Base-by-base conservation (phyloP, 169 alveolate species). In the Plasmodium falciparum region DNA sequence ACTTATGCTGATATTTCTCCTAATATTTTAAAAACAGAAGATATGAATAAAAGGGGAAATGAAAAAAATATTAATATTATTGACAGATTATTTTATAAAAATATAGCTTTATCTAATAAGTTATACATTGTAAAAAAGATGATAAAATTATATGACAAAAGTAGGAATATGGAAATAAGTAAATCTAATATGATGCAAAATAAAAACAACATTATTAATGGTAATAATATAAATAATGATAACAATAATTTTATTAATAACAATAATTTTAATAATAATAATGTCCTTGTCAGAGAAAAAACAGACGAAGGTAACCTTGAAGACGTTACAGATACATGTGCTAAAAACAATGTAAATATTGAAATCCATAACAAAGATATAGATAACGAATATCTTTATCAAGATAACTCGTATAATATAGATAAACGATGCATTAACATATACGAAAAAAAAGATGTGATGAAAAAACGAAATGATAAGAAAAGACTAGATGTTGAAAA, bases 401-500 rank as follows among this genome's bases (percentile, higher is more conserved):
- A 80, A 43, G 92, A 72, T 29, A 49, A 43, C n/a, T 59, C 75
- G 20, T 86, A 86, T 71, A 43, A 63, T 11, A 86, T 86, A 22
- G 92, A 86, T 72, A 49, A 50, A 54, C 43, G 92, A 66, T 59
- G 61, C 58, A 52, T 86, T 3, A 86, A 86, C 15, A 26, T 86
- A 0, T 71, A 71, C 29, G 92, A 86, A 54, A 86, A 86, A 45
- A 86, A 72, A n/a, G 92, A 86, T 39, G 58, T 86, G 5, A n/a
- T 86, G 17, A 86, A 72, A 86, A 86, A 72, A 63, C 7, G 92
- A 70, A 86, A 86, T 50, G 76, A 86, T 43, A 49, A 20, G 49
- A 86, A 86, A 72, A 86, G 13, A 22, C 15, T 86, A 39, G 92
- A 86, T 22, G 86, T 62, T 9, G 92, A 86, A n/a, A n/a, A n/a